Base-by-base conservation (phyloP, 805 yeast species). In the Ogataea trehalophila region DNA sequence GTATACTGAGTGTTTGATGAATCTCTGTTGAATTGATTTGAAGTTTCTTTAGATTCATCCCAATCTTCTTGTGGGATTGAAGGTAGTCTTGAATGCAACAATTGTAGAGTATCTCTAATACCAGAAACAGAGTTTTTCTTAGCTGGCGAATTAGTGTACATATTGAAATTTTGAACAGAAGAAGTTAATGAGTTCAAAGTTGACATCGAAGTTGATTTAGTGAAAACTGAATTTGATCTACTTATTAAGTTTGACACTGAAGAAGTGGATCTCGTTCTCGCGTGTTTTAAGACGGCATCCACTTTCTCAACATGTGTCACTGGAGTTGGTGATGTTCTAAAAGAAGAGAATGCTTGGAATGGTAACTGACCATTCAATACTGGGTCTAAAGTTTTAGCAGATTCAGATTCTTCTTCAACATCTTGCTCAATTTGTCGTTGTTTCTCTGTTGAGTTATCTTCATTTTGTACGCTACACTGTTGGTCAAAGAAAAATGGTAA, bases 311-410 rank as follows among this genome's bases (percentile, higher is more conserved):
- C 11, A 42, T 15, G n/a, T 15, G 16, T n/a, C 11, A 20, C 33
- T 7, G 52, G 52, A 1, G 63, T 51, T 26, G 68, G 67, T 5
- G 60, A 53, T 3, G 69, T 65, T 49, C 67, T 58, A 48, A 58
- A 65, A 18, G 68, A 61, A 8, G 68, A 62, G 38, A 57, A 52
- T 2, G 66, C 66, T 44, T 54, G 58, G 44, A 56, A 50, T 15
- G 59, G 51, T 9, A 42, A 37, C 29, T 43, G 39, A 8, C 42
- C 50, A 22, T 44, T 44, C 22, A 34, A 35, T 17, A 23, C 31
- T 20, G 54, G 52, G 37, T 51, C 57, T 23, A 53, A 42, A 4
- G 54, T 42, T 29, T 50, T 43, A 26, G 37, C 40, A 17, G 37
- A 17, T 39, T 39, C 43, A 26, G 36, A 36, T 14, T 16, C 34